Evolutionary conservation across 805 yeast genomes (phyloP).

Genomic region (Zygosaccharomyces bailii): DNA sequence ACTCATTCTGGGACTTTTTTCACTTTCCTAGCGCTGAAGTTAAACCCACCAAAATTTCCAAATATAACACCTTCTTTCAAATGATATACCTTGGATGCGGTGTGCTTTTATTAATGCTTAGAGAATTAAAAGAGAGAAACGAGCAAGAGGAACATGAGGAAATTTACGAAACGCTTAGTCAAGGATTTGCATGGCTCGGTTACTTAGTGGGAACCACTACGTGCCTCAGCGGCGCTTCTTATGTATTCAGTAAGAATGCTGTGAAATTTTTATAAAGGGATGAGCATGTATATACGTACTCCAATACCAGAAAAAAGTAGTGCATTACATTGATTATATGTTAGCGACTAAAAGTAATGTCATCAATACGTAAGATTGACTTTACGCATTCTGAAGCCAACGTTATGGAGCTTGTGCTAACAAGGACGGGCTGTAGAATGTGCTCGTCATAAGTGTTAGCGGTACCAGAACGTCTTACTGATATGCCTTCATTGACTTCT

Average conservation of each 20-base stretch:
- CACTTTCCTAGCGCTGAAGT: slow-evolving; percentile 81
- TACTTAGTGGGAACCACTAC: slow-evolving; percentile 69
- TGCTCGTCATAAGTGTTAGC: slow-evolving; percentile 89
- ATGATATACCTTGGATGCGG: slow-evolving; percentile 79
- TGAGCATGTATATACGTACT: slow-evolving; percentile 4
- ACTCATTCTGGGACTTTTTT: slow-evolving; percentile 67
- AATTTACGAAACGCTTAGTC: slow-evolving; percentile 10
- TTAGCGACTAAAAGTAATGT: slow-evolving; percentile 86
- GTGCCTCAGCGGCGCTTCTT: slow-evolving; percentile 70
- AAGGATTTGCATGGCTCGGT: slow-evolving; percentile 41
- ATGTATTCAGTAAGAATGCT: slow-evolving; percentile 66
- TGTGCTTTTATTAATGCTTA: slow-evolving; percentile 39
- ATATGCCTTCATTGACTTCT: slow-evolving; percentile 90
- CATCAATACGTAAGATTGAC: slow-evolving; percentile 93
- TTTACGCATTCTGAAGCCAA: slow-evolving; percentile 96
- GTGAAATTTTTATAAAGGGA: slow-evolving; percentile 47
- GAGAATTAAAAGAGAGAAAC: slow-evolving; percentile 11
- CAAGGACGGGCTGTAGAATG: slow-evolving; percentile 94
- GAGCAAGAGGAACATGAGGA: slow-evolving; percentile 12
- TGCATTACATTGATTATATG: slow-evolving; percentile 7
- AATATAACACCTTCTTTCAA: slow-evolving; percentile 86
- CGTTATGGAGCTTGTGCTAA: slow-evolving; percentile 88
- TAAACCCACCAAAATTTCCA: slow-evolving; percentile 80
- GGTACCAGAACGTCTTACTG: slow-evolving; percentile 91
- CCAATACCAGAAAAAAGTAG: not conserved